phyloP scores from a whole-genome alignment of 1,284 basidiomycete species.

The Naganishia cerealis region DNA sequence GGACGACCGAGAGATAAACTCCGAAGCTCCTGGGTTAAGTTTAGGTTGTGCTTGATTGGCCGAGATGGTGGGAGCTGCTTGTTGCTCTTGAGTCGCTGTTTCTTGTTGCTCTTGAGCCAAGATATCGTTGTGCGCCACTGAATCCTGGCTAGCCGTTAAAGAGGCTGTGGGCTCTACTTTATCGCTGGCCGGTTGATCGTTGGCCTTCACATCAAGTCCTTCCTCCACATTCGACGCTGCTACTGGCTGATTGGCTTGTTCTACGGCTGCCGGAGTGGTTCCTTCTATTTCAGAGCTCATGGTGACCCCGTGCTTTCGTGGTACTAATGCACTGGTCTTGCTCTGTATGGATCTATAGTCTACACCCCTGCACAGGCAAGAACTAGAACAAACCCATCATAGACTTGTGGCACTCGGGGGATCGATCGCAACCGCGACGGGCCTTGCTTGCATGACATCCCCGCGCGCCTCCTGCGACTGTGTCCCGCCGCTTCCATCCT shows the following conservation, averaged over 20 bases:
- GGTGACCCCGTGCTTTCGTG: not conserved
- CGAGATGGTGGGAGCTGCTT: not conserved
- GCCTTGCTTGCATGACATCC: too few species aligned
- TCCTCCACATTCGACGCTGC: not conserved
- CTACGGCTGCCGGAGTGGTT: not conserved
- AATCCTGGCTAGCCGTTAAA: not conserved
- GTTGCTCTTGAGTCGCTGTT: not conserved
- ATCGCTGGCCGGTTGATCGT: not conserved
- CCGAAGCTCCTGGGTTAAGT: slow-evolving; percentile 14
- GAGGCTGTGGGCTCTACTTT: not conserved
- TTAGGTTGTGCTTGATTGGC: not conserved
- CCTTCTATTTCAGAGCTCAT: not conserved
- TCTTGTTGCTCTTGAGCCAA: not conserved
- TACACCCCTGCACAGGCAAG: too few species aligned
- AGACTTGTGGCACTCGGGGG: too few species aligned
- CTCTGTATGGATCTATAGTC: too few species aligned
- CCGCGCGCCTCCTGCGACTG: too few species aligned
- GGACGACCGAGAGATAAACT: slow-evolving; percentile 23
- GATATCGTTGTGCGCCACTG: not conserved
- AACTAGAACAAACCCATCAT: too few species aligned
- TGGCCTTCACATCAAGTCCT: not conserved
- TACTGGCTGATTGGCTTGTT: not conserved
- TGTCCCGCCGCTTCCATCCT: too few species aligned
- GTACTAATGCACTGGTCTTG: too few species aligned
- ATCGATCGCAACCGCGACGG: too few species aligned